phyloP scores from a whole-genome alignment of 1,284 basidiomycete genomes.

The Apiotrichum gracile region DNA sequence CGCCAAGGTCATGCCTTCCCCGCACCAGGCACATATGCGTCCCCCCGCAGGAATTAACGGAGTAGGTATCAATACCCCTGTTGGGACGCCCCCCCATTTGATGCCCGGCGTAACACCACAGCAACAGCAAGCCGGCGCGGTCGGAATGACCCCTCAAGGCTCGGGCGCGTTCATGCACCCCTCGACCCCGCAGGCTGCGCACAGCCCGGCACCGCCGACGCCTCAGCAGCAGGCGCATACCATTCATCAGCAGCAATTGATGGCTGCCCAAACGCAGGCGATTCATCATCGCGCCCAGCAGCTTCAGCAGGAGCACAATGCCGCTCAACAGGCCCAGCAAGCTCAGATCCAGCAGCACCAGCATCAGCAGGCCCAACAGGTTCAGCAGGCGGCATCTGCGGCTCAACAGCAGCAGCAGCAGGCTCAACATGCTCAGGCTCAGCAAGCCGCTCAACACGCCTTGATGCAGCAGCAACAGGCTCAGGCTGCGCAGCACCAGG shows the following conservation, averaged over 20 bases:
- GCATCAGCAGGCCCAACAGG: slow-evolving; percentile 14
- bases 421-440: slow-evolving; percentile 14
- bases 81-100: slow-evolving; percentile 25
- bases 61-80: slow-evolving; percentile 4
- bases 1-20: slow-evolving; percentile 30
- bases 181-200: slow-evolving; percentile 14
- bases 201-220: slow-evolving; percentile 22
- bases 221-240: slow-evolving; percentile 20
- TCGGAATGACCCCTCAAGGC: slow-evolving; percentile 8
- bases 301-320: slow-evolving; percentile 13
- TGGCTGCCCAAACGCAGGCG: slow-evolving; percentile 13
- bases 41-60: slow-evolving; percentile 27
- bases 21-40: slow-evolving; percentile 33
- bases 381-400: slow-evolving; percentile 5
- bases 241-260: slow-evolving; percentile 22
- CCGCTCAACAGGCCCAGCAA: slow-evolving; percentile 16
- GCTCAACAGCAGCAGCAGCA: slow-evolving; percentile 11
- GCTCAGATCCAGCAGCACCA: slow-evolving; percentile 11
- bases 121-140: slow-evolving; percentile 19
- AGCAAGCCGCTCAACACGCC: slow-evolving; percentile 19
- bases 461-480: slow-evolving; percentile 14
- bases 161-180: slow-evolving; percentile 14
- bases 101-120: slow-evolving; percentile 34
- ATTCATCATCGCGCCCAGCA: slow-evolving; percentile 11
- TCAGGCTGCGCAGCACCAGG: slow-evolving; percentile 21